Evolutionary conservation across 1,139 yeast species (phyloP).

Genomic region (Geotrichum carabidarum): DNA sequence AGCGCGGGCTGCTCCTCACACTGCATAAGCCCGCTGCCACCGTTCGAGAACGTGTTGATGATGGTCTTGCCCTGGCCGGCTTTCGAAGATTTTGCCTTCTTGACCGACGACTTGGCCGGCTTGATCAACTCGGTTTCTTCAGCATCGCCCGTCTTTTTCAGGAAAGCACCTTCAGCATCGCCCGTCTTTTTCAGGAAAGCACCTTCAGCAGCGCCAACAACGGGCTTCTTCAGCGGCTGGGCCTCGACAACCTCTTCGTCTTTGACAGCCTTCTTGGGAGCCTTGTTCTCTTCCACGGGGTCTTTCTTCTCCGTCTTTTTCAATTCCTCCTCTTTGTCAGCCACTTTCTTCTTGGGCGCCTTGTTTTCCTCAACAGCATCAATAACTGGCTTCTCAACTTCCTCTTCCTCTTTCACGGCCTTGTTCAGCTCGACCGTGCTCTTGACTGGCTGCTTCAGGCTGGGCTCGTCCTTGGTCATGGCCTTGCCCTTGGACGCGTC

Average conservation of each 20-base stretch:
- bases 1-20: conserved; percentile 10
- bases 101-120: background rate
- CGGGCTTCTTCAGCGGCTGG: too few species aligned
- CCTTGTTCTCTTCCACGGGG: too few species aligned
- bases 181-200: background rate
- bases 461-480: background rate
- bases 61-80: background rate
- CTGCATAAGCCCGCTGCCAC: conserved; percentile 7
- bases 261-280: background rate
- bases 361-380: background rate
- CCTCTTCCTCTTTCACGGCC: background rate
- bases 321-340: too few species aligned
- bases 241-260: background rate
- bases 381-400: background rate
- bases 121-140: background rate
- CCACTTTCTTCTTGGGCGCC: background rate
- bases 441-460: background rate
- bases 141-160: background rate
- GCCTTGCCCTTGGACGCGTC: background rate
- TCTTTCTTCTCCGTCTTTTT: too few species aligned
- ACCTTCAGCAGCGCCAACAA: too few species aligned
- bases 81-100: background rate
- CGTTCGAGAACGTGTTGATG: background rate
- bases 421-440: too few species aligned
- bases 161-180: background rate